Percentiles rank a stretch among this genome's conserved stretches.
Evolutionary conservation across 1,139 yeast genomes (phyloP).

Genomic region (Yamadazyma buinensis): DNA sequence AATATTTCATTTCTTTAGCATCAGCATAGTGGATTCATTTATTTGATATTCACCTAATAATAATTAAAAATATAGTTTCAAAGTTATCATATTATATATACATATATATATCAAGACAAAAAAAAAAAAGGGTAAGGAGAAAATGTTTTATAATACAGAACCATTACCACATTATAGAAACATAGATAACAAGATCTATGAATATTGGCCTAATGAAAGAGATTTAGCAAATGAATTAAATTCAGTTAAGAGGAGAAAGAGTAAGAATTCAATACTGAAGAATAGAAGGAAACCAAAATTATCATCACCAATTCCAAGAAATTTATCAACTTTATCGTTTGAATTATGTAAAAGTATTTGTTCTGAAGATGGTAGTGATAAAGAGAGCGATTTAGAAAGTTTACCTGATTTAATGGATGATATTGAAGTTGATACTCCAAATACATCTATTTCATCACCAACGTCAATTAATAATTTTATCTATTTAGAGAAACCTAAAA

Average conservation of each 20-base stretch:
- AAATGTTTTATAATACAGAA: slow-evolving; percentile 11
- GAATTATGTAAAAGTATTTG: slow-evolving; percentile 12
- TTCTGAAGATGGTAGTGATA: background rate
- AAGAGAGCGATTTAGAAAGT: slow-evolving; percentile 28
- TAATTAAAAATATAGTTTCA: too few species aligned
- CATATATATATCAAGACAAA: too few species aligned
- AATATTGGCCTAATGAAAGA: slow-evolving; percentile 15
- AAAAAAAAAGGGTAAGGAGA: too few species aligned
- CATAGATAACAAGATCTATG: slow-evolving; percentile 23
- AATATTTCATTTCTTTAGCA: background rate
- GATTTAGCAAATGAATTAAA: slow-evolving; percentile 3
- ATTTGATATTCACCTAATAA: slow-evolving; percentile 14
- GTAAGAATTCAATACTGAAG: slow-evolving; percentile 3
- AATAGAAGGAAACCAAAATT: slow-evolving; percentile 6
- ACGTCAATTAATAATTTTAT: slow-evolving; percentile 4
- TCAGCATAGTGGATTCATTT: slow-evolving; percentile 13
- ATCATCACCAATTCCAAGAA: slow-evolving; percentile 2
- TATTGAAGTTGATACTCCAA: slow-evolving; percentile 5
- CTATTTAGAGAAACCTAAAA: slow-evolving; percentile 1
- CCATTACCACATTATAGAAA: slow-evolving; percentile 23
- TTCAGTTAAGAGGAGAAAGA: slow-evolving; percentile 14
- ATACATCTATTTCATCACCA: slow-evolving; percentile 21
- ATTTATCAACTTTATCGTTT: slow-evolving; percentile 8
- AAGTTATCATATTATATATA: too few species aligned
- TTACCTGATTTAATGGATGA: slow-evolving; percentile 37